Conservation (phyloP, 805 yeast genomes). For the Naumovozyma castellii region DNA sequence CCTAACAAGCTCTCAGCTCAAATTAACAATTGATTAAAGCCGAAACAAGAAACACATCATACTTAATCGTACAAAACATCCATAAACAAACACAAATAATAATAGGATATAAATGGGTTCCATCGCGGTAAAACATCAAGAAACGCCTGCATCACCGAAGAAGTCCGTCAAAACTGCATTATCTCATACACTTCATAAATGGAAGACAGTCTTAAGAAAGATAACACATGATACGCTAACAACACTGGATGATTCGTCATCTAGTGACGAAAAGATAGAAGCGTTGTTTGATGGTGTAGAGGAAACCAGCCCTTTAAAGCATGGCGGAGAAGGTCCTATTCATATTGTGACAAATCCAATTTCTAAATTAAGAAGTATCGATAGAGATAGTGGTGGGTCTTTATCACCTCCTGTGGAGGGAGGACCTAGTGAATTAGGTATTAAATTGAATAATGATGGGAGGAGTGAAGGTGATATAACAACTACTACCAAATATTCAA, state of each 20-base stretch:
- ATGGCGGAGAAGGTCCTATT: neutral
- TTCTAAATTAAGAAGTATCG: constrained; percentile 4
- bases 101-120: neutral
- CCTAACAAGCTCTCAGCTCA: no score
- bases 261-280: constrained; percentile 17
- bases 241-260: constrained; percentile 9
- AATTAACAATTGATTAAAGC: no score
- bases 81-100: no score
- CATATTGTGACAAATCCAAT: neutral
- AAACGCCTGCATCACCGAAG: neutral
- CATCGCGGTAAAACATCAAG: neutral
- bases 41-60: no score
- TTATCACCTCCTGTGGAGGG: constrained; percentile 5
- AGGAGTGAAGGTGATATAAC: neutral
- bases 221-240: constrained; percentile 17
- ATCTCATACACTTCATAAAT: constrained; percentile 14
- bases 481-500: constrained; percentile 1
- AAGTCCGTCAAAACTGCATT: constrained; percentile 3
- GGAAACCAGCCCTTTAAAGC: neutral
- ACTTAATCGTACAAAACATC: no score
- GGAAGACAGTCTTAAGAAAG: constrained; percentile 15
- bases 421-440: constrained; percentile 1
- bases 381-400: constrained; percentile 12
- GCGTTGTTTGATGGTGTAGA: constrained; percentile 11
- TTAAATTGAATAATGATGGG: neutral